Evolutionary conservation across 495 filamentous ascomycete species (phyloP).

Genomic region (Hypoxylon intermedium): DNA sequence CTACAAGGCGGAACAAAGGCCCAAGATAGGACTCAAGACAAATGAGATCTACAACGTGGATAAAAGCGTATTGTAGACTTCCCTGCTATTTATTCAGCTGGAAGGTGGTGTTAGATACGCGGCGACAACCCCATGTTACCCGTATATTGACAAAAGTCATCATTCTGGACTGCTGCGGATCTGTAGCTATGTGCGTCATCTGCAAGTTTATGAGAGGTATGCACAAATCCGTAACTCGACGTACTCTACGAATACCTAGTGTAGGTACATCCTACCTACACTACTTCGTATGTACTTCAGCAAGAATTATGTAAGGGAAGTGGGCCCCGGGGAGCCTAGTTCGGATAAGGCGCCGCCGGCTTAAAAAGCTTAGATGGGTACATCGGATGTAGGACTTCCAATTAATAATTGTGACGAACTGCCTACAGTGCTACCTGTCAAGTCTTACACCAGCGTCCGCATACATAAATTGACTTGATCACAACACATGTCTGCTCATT

Average conservation of each 20-base stretch:
- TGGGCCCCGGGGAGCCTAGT: constrained; percentile 6
- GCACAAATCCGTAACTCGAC: too few relatives aligned
- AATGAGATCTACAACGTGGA: constrained; percentile 34
- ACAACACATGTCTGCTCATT: constrained; percentile 24
- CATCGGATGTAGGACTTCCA: constrained; percentile 28
- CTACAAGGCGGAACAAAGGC: constrained; percentile 32
- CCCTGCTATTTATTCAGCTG: background rate
- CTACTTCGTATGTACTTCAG: too few relatives aligned
- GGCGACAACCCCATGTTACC: too few relatives aligned
- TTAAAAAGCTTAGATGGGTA: constrained; percentile 30
- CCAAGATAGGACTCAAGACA: constrained; percentile 22
- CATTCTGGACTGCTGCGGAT: too few relatives aligned
- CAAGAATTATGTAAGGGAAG: background rate
- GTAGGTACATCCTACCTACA: too few relatives aligned
- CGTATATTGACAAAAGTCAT: too few relatives aligned
- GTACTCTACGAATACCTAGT: too few relatives aligned
- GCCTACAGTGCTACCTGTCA: constrained; percentile 26
- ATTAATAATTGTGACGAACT: constrained; percentile 23
- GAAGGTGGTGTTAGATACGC: too few relatives aligned
- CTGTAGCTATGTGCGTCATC: too few relatives aligned
- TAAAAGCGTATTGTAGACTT: constrained; percentile 3
- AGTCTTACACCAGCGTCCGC: constrained; percentile 6
- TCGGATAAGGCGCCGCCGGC: constrained; percentile 22
- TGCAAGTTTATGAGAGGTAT: too few relatives aligned
- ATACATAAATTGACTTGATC: background rate